A percentile compares a stretch with the other conserved stretches of the same genome.
phyloP scores from a whole-genome alignment of 768 basidiomycete species.

The Amyloporia xantha region DNA sequence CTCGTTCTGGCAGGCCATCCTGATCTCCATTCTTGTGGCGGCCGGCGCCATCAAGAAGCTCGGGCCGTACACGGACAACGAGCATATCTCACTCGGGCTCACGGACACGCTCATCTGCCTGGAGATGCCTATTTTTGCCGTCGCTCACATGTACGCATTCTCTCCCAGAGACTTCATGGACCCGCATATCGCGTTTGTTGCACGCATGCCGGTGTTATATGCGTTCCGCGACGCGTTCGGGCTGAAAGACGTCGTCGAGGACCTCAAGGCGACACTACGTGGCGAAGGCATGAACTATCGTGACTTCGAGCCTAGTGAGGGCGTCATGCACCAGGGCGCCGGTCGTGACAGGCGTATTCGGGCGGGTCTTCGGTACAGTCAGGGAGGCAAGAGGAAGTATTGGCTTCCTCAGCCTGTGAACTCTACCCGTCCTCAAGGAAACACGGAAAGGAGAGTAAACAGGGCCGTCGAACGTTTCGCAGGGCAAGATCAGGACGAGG shows the following conservation, averaged over 20 bases:
- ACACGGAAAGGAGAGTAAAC: slow-evolving; percentile 36
- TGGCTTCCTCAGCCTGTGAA: slow-evolving; percentile 77
- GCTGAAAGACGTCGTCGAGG: slow-evolving; percentile 78
- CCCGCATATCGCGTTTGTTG: slow-evolving; percentile 53
- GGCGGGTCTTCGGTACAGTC: slow-evolving; percentile 86
- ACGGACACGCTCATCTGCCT: slow-evolving; percentile 90
- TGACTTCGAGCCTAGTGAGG: slow-evolving; percentile 94
- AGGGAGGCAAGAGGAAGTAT: slow-evolving; percentile 90
- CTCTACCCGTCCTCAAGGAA: slow-evolving; percentile 32
- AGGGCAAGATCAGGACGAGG: slow-evolving; percentile 39
- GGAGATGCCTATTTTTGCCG: slow-evolving; percentile 96
- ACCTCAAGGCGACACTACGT: slow-evolving; percentile 71
- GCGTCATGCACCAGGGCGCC: slow-evolving; percentile 82
- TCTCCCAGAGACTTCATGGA: slow-evolving; percentile 85
- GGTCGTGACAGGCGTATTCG: slow-evolving; percentile 83
- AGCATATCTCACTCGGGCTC: slow-evolving; percentile 86
- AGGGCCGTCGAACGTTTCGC: slow-evolving; percentile 34
- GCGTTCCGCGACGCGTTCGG: slow-evolving; percentile 89
- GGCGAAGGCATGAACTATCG: slow-evolving; percentile 94
- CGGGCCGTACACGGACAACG: slow-evolving; percentile 81
- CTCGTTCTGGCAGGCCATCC: slow-evolving; percentile 95
- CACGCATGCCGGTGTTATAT: slow-evolving; percentile 83
- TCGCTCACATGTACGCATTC: slow-evolving; percentile 94
- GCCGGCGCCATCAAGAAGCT: slow-evolving; percentile 67
- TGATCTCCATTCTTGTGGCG: slow-evolving; percentile 83